Percentiles rank a stretch among this genome's conserved stretches.
These are phyloP conservation scores for Fusarium keratoplasticum DNA, from an alignment of 2,329 filamentous ascomycete species.

Conservation along the genomic window DNA sequence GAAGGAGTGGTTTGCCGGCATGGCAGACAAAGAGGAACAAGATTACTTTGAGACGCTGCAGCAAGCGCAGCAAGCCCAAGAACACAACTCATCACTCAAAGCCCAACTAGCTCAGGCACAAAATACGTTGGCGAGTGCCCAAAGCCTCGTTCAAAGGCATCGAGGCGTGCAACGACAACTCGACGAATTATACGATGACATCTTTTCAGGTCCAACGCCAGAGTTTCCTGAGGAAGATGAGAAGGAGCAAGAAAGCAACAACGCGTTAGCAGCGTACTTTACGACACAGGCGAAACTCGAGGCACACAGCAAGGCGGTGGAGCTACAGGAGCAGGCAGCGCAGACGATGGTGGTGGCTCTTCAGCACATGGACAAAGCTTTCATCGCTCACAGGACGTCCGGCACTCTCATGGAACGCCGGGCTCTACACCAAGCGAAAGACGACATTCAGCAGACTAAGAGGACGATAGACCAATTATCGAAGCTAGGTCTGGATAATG, in stretches of 20 bases:
- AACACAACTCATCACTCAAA: conserved; percentile 55
- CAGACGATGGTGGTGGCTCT: conserved; percentile 50
- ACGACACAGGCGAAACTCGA: conserved; percentile 50
- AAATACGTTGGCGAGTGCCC: conserved; percentile 49
- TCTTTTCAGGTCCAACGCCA: conserved; percentile 65
- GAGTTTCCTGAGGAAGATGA: conserved; percentile 65
- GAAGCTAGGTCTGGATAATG: conserved; percentile 19
- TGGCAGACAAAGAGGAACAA: conserved; percentile 64
- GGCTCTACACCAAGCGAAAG: conserved; percentile 26
- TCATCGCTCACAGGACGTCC: conserved; percentile 30
- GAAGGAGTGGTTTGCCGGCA: conserved; percentile 53
- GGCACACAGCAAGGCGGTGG: conserved; percentile 55
- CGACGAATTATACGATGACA: conserved; percentile 61
- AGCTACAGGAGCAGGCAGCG: conserved; percentile 53
- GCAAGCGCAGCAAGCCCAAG: conserved; percentile 58
- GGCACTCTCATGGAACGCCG: conserved; percentile 33
- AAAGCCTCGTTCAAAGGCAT: conserved; percentile 51
- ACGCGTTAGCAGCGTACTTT: conserved; percentile 53
- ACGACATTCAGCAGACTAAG: conserved; percentile 20
- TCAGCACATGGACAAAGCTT: conserved; percentile 55
- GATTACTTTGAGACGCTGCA: conserved; percentile 67
- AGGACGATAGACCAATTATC: conserved; percentile 24
- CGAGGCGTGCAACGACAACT: conserved; percentile 58
- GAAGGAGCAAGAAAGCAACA: conserved; percentile 53
- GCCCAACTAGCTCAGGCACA: conserved; percentile 55